These are phyloP conservation scores for Aspergillus olivimuriae DNA, from an alignment of 495 filamentous ascomycete genomes.

Conservation along the genomic window DNA sequence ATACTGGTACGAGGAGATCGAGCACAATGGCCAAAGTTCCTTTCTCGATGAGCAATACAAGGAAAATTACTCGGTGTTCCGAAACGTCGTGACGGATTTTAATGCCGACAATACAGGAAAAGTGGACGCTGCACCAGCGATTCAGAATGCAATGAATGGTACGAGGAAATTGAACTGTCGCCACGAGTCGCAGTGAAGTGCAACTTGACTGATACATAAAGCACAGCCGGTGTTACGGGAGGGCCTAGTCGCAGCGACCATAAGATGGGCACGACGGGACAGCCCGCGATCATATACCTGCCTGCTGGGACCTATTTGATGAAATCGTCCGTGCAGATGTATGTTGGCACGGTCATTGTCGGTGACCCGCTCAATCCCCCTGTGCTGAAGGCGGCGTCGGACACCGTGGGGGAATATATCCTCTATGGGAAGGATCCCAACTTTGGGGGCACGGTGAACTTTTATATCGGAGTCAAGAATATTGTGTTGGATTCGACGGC, in stretches of 20 bases:
- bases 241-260: slow-evolving; percentile 22
- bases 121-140: slow-evolving; percentile 18
- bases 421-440: slow-evolving; percentile 33
- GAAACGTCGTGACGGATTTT: slow-evolving; percentile 29
- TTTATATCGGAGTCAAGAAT: slow-evolving; percentile 40
- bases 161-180: too few relatives aligned
- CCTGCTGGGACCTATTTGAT: slow-evolving; percentile 39
- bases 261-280: slow-evolving; percentile 36
- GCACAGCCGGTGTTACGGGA: slow-evolving; percentile 18
- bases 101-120: slow-evolving; percentile 26
- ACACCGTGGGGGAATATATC: slow-evolving; percentile 22
- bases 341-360: slow-evolving; percentile 36
- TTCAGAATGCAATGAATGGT: slow-evolving; percentile 28
- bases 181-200: too few relatives aligned
- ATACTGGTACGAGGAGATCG: slow-evolving; percentile 32
- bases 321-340: slow-evolving; percentile 27
- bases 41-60: slow-evolving; percentile 19
- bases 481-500: slow-evolving; percentile 31
- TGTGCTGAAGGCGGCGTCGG: slow-evolving; percentile 22
- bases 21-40: slow-evolving; percentile 28
- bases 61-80: slow-evolving; percentile 28
- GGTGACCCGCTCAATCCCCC: slow-evolving; percentile 31
- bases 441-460: slow-evolving; percentile 29
- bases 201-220: not conserved
- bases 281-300: slow-evolving; percentile 42